Percentiles rank a stretch among this genome's conserved stretches.
Conservation (phyloP, 129 eudicot species). For the Glebionis coronaria region DNA sequence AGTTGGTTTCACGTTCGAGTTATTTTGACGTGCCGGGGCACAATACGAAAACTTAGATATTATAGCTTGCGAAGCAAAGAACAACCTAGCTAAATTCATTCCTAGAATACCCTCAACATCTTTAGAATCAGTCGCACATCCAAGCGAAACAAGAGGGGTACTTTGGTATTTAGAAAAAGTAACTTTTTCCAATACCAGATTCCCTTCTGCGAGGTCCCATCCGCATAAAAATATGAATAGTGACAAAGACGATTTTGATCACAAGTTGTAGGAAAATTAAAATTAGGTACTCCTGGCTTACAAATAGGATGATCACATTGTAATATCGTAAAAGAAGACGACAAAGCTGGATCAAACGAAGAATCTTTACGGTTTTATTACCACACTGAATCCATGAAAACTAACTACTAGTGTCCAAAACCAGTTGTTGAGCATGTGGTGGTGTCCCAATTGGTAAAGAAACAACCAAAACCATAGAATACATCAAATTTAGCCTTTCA, state of each 20-base stretch:
- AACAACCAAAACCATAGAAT: conserved; percentile 74
- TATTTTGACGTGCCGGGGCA: conserved; percentile 46
- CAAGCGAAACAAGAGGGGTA: conserved; percentile 77
- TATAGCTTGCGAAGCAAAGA: too few relatives aligned
- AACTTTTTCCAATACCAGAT: conserved; percentile 61
- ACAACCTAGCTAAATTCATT: conserved; percentile 70
- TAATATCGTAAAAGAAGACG: conserved; percentile 71
- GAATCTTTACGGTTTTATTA: too few relatives aligned
- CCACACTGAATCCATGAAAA: conserved; percentile 87
- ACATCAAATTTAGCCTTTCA: conserved; percentile 48
- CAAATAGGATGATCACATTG: conserved; percentile 79
- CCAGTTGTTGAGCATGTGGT: conserved; percentile 79
- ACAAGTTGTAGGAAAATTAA: conserved; percentile 70
- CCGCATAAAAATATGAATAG: conserved; percentile 83
- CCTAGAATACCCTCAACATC: conserved; percentile 83
- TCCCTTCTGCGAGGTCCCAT: conserved; percentile 88
- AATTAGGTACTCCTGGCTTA: conserved; percentile 75
- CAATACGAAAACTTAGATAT: conserved; percentile 65
- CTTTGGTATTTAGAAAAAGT: conserved; percentile 50
- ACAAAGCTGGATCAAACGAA: conserved; percentile 73
- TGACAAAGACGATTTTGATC: conserved; percentile 77
- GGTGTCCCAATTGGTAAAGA: conserved; percentile 79
- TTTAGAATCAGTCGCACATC: conserved; percentile 57
- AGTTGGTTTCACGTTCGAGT: conserved; percentile 28
- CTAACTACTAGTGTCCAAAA: conserved; percentile 78